These are phyloP conservation scores for Diaporthe vexans DNA, from an alignment of 2,329 filamentous ascomycete species.

Conservation along the genomic window DNA sequence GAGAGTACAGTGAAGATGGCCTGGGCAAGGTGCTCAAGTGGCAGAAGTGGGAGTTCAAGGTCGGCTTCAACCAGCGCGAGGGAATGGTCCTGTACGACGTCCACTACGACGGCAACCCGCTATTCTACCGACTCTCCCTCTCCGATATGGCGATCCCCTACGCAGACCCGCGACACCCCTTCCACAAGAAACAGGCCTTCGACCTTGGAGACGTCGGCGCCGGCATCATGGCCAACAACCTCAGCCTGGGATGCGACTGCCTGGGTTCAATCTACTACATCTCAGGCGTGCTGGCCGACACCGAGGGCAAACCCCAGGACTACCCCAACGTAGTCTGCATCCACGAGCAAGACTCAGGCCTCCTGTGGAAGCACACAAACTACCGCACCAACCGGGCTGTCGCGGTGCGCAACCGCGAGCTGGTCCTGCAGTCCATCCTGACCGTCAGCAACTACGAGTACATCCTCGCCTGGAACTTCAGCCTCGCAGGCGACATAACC, in stretches of 20 bases:
- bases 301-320: conserved; percentile 35
- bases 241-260: conserved; percentile 72
- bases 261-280: conserved; percentile 69
- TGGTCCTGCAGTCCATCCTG: conserved; percentile 70
- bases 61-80: conserved; percentile 75
- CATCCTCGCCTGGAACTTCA: conserved; percentile 54
- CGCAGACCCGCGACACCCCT: conserved; percentile 72
- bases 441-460: conserved; percentile 71
- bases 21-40: conserved; percentile 49
- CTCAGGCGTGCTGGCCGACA: conserved; percentile 40
- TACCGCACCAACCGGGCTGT: conserved; percentile 66
- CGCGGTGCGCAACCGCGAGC: conserved; percentile 64
- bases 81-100: conserved; percentile 75
- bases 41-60: conserved; percentile 70
- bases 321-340: conserved; percentile 65
- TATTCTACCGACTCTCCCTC: conserved; percentile 72
- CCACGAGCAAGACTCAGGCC: conserved; percentile 70
- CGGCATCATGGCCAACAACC: conserved; percentile 75
- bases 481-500: conserved; percentile 58
- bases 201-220: conserved; percentile 77
- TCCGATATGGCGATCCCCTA: conserved; percentile 77
- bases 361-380: conserved; percentile 70
- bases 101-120: conserved; percentile 69
- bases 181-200: conserved; percentile 76
- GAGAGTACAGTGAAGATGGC: conserved; percentile 45